phyloP scores from a whole-genome alignment of 495 filamentous ascomycete species.

The Penicillium antarcticum region DNA sequence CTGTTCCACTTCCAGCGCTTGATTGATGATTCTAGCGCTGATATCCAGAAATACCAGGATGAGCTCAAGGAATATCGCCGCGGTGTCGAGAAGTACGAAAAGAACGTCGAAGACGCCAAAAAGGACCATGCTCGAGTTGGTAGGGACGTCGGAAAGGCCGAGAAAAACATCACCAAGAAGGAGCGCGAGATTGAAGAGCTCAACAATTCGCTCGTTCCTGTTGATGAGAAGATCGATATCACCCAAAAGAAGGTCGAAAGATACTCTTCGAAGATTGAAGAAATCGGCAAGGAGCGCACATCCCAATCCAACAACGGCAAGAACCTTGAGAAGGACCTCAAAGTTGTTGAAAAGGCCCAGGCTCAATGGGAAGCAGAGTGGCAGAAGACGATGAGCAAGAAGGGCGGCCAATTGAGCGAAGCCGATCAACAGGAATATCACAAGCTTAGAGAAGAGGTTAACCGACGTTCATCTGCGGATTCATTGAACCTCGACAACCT shows the following conservation, averaged over 20 bases:
- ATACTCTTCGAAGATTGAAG: slow-evolving; percentile 61
- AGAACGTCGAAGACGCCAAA: slow-evolving; percentile 79
- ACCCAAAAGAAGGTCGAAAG: slow-evolving; percentile 66
- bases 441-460: slow-evolving; percentile 79
- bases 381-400: slow-evolving; percentile 74
- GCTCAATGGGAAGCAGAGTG: slow-evolving; percentile 85
- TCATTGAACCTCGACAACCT: slow-evolving; percentile 82
- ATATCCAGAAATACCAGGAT: slow-evolving; percentile 92
- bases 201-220: slow-evolving; percentile 79
- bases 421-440: slow-evolving; percentile 89
- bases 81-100: slow-evolving; percentile 80
- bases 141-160: slow-evolving; percentile 76
- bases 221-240: slow-evolving; percentile 90
- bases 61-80: slow-evolving; percentile 92
- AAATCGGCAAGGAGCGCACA: slow-evolving; percentile 73
- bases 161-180: slow-evolving; percentile 76
- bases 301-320: slow-evolving; percentile 61
- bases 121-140: slow-evolving; percentile 75
- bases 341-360: slow-evolving; percentile 84
- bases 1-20: slow-evolving; percentile 91
- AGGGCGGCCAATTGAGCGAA: slow-evolving; percentile 81
- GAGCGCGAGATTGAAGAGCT: slow-evolving; percentile 87
- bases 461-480: slow-evolving; percentile 75
- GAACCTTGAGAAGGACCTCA: slow-evolving; percentile 74
- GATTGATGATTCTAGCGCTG: slow-evolving; percentile 85